Conservation (phyloP, 352 stramenopile genomes). For the Hyaloperonospora brassicae region DNA sequence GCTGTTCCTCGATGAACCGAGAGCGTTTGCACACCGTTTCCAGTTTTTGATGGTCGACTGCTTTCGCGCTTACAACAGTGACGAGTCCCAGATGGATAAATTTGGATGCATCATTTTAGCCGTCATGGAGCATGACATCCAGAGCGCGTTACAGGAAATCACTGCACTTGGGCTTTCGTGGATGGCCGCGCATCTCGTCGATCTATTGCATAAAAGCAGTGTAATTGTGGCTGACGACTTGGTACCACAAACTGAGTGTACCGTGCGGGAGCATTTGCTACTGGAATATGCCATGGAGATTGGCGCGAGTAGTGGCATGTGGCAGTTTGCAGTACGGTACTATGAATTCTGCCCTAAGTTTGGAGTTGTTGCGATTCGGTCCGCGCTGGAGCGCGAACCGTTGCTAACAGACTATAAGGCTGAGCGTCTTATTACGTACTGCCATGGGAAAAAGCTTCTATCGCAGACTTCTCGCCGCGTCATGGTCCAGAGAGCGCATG, state of each 20-base stretch:
- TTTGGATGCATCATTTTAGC: slow-evolving; percentile 79
- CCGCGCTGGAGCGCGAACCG: slow-evolving; percentile 38
- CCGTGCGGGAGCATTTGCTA: slow-evolving; percentile 50
- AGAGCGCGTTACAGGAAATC: slow-evolving; percentile 59
- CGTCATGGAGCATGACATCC: slow-evolving; percentile 70
- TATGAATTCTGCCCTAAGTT: slow-evolving; percentile 54
- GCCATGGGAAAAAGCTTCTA: slow-evolving; percentile 41
- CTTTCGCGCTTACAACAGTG: slow-evolving; percentile 39
- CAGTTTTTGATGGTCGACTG: slow-evolving; percentile 77
- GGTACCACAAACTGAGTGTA: slow-evolving; percentile 36
- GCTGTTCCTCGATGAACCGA: slow-evolving; percentile 67
- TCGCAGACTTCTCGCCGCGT: slow-evolving; percentile 29
- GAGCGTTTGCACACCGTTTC: slow-evolving; percentile 61
- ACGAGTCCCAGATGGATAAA: slow-evolving; percentile 48
- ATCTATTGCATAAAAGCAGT: slow-evolving; percentile 51
- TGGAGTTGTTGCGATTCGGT: slow-evolving; percentile 34
- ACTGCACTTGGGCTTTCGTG: slow-evolving; percentile 58
- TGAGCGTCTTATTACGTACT: slow-evolving; percentile 46
- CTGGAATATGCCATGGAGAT: slow-evolving; percentile 69
- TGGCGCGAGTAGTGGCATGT: slow-evolving; percentile 42
- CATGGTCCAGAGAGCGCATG: slow-evolving; percentile 29
- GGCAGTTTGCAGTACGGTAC: slow-evolving; percentile 60
- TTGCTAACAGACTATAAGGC: slow-evolving; percentile 51
- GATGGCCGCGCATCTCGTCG: slow-evolving; percentile 62
- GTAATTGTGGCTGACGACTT: slow-evolving; percentile 40